phyloP scores from a whole-genome alignment of 2,329 filamentous ascomycete genomes.

The Aureobasidium sp. region DNA sequence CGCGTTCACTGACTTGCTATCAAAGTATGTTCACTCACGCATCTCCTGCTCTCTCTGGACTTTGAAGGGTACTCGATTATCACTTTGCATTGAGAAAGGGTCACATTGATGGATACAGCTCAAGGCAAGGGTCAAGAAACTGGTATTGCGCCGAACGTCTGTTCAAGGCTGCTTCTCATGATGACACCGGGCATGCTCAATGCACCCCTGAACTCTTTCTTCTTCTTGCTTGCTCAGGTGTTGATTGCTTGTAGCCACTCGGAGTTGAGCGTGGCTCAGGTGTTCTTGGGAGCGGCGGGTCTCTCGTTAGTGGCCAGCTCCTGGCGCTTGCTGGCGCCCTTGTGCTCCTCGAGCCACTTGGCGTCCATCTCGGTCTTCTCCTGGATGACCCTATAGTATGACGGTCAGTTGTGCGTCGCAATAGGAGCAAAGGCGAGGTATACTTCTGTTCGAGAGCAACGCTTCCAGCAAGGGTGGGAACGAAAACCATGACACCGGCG shows the following conservation, averaged over 20 bases:
- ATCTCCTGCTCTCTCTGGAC: too few species aligned
- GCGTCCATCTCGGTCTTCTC: background rate
- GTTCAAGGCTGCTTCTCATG: background rate
- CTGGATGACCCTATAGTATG: background rate
- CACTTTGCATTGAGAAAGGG: background rate
- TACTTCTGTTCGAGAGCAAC: constrained; percentile 1
- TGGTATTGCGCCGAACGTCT: background rate
- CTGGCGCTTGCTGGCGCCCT: background rate
- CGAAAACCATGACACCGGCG: background rate
- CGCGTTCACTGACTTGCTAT: too few species aligned
- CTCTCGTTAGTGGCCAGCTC: background rate
- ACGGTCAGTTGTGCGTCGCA: background rate
- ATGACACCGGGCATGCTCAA: background rate
- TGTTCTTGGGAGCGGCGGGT: background rate
- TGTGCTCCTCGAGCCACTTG: background rate
- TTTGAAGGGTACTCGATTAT: background rate
- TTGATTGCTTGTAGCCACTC: too few species aligned
- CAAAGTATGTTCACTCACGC: too few species aligned
- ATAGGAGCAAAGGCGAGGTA: background rate
- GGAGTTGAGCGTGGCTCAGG: background rate
- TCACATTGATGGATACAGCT: background rate
- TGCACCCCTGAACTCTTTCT: background rate
- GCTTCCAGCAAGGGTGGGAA: background rate
- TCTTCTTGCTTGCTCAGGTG: background rate
- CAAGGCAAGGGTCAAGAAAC: background rate